Evolutionary conservation across 495 filamentous ascomycete genomes (phyloP).

Genomic region (Lasiosphaeria miniovina): DNA sequence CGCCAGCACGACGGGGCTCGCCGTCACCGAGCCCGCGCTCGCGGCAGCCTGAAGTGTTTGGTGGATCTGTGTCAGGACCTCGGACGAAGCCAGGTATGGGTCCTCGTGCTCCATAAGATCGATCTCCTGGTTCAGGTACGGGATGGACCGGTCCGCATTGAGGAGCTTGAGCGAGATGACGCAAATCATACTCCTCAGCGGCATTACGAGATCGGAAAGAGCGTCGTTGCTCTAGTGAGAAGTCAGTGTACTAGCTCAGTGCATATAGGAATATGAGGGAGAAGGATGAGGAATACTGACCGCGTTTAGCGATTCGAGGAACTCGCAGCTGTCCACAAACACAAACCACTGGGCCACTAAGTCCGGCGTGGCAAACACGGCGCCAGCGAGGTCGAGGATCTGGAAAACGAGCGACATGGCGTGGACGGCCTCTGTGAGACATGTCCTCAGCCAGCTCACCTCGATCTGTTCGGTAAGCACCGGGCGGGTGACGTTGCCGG

Average conservation of each 20-base stretch:
- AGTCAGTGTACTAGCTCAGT: constrained; percentile 25
- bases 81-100: constrained; percentile 61
- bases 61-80: constrained; percentile 62
- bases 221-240: constrained; percentile 32
- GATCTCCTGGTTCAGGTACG: constrained; percentile 39
- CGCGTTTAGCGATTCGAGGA: constrained; percentile 57
- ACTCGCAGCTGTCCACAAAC: constrained; percentile 61
- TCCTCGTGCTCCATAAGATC: constrained; percentile 41
- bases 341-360: constrained; percentile 69
- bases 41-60: constrained; percentile 55
- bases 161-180: constrained; percentile 72
- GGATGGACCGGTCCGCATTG: constrained; percentile 55
- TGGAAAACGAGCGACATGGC: constrained; percentile 72
- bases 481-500: constrained; percentile 24
- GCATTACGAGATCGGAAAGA: constrained; percentile 54
- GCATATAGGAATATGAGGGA: neutral
- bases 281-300: constrained; percentile 39
- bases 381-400: constrained; percentile 55
- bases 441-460: constrained; percentile 58
- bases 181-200: constrained; percentile 65
- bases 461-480: constrained; percentile 50
- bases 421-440: constrained; percentile 66
- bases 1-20: constrained; percentile 66
- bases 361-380: constrained; percentile 54
- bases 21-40: constrained; percentile 42